Percentiles rank a stretch among this genome's conserved stretches.
These are phyloP conservation scores for Aspergillus bridgeri DNA, from an alignment of 495 filamentous ascomycete genomes.

Conservation along the genomic window DNA sequence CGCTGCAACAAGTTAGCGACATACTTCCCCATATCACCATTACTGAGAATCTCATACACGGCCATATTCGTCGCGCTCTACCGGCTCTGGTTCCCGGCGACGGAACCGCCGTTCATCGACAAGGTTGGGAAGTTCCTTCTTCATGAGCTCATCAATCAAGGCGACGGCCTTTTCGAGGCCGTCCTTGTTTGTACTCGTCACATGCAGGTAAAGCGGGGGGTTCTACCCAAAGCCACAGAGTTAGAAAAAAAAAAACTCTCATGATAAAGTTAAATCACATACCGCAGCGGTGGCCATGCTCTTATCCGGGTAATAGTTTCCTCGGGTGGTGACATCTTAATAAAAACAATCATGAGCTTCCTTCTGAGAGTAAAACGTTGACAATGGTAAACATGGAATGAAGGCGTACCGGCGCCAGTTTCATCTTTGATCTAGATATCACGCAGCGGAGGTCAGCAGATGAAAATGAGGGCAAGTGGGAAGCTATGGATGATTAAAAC, in stretches of 20 bases:
- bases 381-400: slow-evolving; percentile 44
- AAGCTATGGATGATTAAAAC: slow-evolving; percentile 63
- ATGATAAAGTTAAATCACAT: slow-evolving; percentile 36
- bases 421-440: slow-evolving; percentile 99
- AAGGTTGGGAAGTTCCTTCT: slow-evolving; percentile 91
- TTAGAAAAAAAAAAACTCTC: neutral
- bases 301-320: slow-evolving; percentile 94
- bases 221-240: slow-evolving; percentile 55
- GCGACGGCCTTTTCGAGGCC: slow-evolving; percentile 82
- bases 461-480: slow-evolving; percentile 75
- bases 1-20: slow-evolving; percentile 55
- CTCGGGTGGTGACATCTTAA: slow-evolving; percentile 98
- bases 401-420: slow-evolving; percentile 98
- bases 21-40: neutral
- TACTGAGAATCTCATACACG: slow-evolving; percentile 55
- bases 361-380: slow-evolving; percentile 49
- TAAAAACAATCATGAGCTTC: slow-evolving; percentile 56
- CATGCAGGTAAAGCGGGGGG: slow-evolving; percentile 89
- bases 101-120: slow-evolving; percentile 95
- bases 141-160: slow-evolving; percentile 90
- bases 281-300: slow-evolving; percentile 92
- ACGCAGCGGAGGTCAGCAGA: slow-evolving; percentile 94
- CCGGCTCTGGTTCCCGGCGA: slow-evolving; percentile 76
- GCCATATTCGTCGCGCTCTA: slow-evolving; percentile 94
- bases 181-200: slow-evolving; percentile 89